These are phyloP conservation scores for Posidonia australis DNA, from an alignment of 106 monocot species.

Conservation along the genomic window DNA sequence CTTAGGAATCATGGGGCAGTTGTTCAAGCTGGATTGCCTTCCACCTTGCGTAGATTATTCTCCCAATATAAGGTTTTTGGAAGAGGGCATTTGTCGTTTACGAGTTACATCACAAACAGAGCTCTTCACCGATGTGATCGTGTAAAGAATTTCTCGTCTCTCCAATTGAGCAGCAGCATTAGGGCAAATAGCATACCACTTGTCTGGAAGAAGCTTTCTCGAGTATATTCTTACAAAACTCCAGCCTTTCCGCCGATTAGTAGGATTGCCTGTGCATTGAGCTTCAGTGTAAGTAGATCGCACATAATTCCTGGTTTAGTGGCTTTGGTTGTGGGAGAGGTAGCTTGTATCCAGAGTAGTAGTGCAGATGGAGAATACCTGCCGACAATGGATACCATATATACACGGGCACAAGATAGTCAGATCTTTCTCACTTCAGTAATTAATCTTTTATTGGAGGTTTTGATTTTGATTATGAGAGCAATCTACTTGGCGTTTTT, in stretches of 20 bases:
- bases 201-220: slow-evolving; percentile 44
- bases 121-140: neutral
- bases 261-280: slow-evolving; percentile 43
- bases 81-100: slow-evolving; percentile 9
- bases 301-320: slow-evolving; percentile 49
- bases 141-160: slow-evolving; percentile 17
- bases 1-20: neutral
- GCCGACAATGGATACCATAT: slow-evolving; percentile 25
- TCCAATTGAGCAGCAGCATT: slow-evolving; percentile 4
- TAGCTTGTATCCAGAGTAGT: slow-evolving; percentile 32
- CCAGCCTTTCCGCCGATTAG: slow-evolving; percentile 16
- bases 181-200: slow-evolving; percentile 20
- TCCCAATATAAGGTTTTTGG: neutral
- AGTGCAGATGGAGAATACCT: slow-evolving; percentile 47
- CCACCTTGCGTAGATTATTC: neutral
- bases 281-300: slow-evolving; percentile 43
- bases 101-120: slow-evolving; percentile 3
- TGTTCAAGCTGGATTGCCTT: slow-evolving; percentile 3
- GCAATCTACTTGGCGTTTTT: slow-evolving; percentile 44
- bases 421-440: slow-evolving; percentile 29
- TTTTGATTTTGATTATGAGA: slow-evolving; percentile 45
- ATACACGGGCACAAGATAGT: slow-evolving; percentile 39
- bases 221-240: slow-evolving; percentile 9
- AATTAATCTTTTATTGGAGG: slow-evolving; percentile 38
- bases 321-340: slow-evolving; percentile 38